Base-by-base conservation (phyloP, 2,329 filamentous ascomycete species). In the Hypocreales sp. region DNA sequence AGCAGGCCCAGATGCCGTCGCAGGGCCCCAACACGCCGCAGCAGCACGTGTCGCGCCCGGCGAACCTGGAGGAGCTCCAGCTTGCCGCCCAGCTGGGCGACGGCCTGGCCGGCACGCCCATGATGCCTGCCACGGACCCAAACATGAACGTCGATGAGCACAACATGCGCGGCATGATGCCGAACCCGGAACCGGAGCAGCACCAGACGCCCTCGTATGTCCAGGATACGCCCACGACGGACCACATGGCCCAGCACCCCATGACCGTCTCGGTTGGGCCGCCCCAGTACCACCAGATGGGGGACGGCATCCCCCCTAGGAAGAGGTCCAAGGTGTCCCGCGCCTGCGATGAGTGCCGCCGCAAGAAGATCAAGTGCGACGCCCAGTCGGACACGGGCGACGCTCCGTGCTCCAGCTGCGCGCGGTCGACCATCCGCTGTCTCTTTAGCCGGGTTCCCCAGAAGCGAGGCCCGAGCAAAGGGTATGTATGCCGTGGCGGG, bases 331-430 rank as follows among this genome's bases (percentile, higher is more conserved):
- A 92, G 50, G 82, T 90, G 5, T 92, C 83, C 8, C 68, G 83
- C 20, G 84, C 83, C 2, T 93, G 83, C 42, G 83, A 93, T 45
- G 82, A 92, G 46, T 92, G 83, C 46, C 67, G 84, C 23, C 69
- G 83, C 30, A 92, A 92, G 53, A 92, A 87, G 59, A 82, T 92
- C 33, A 81, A 83, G 44, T 93, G 84, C 43, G 83, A 92, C 53
- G 79, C 82, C 5, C 68, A 72, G 33, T 75, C 76, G 7, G 81
- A 92, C 46, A 66, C 67, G 5, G 75, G 72, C 11, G 70, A 79
- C 12, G 69, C 74, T 32, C 74, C 78, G 5, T 93, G 84, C 44
- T 79, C 79, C 3, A 87, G 82, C 43, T 92, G 84, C 48, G 72
- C 74, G 29, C 71, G 82, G 28, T 75, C 80, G 7, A 68, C 69